A percentile compares a stretch with the other conserved stretches of the same genome.
Evolutionary conservation across 139 green algal genomes (phyloP).

Genomic region (Chlamydomonas sphaeroides): DNA sequence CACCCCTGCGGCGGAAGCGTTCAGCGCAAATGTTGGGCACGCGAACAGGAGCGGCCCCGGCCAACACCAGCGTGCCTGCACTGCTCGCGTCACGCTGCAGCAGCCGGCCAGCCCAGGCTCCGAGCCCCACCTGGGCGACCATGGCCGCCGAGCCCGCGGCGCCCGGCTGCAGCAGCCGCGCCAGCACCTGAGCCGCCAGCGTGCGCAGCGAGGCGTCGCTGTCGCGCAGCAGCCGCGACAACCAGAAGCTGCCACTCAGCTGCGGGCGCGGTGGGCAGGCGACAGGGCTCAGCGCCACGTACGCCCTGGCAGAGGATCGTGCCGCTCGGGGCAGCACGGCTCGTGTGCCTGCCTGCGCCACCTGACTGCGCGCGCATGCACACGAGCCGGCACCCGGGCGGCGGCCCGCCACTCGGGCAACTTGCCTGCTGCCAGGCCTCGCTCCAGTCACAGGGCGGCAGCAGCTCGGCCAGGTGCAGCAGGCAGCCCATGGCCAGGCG

Average conservation of each 20-base stretch:
- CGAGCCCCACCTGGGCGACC: conserved; percentile 40
- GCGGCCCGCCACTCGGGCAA: no score
- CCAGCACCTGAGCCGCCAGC: conserved; percentile 40
- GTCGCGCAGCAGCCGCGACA: conserved; percentile 50
- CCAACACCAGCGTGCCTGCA: no score
- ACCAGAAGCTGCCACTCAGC: conserved; percentile 61
- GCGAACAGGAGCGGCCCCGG: no score
- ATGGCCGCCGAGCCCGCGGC: conserved; percentile 48
- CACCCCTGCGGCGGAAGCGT: conserved; percentile 56
- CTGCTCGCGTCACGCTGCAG: no score
- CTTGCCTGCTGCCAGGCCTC: conserved; percentile 49
- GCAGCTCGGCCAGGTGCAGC: conserved; percentile 34
- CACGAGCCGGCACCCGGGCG: no score
- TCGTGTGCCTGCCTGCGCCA: background rate
- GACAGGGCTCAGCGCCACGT: no score
- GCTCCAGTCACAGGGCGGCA: conserved; percentile 47
- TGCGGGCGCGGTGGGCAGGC: no score
- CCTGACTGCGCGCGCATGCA: background rate
- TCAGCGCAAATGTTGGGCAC: no score
- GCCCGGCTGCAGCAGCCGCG: conserved; percentile 40
- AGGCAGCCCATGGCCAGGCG: conserved; percentile 45
- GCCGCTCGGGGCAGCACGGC: no score
- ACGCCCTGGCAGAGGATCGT: no score
- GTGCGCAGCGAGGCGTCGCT: conserved; percentile 39
- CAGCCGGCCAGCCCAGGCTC: no score